Percentiles rank a stretch among this genome's conserved stretches.
Evolutionary conservation across 1,284 basidiomycete species (phyloP).

Genomic region (Rhodotorula glutinis): DNA sequence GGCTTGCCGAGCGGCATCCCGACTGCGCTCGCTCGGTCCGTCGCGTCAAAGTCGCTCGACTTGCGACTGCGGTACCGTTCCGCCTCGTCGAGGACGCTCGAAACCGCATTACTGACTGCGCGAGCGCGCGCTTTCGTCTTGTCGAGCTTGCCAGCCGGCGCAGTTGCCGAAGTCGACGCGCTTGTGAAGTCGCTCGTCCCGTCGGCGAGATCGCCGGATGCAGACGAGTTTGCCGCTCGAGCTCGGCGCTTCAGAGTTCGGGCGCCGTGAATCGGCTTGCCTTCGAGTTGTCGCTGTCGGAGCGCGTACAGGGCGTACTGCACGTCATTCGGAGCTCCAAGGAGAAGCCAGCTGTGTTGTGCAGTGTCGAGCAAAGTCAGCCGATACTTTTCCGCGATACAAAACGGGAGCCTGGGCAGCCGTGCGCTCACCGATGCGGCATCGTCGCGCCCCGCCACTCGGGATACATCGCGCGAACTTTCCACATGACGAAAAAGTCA

Average conservation of each 20-base stretch:
- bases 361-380: neutral
- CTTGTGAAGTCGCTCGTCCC: neutral
- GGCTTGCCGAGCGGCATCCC: neutral
- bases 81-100: neutral
- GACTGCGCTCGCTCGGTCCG: too few species aligned
- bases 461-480: constrained; percentile 18
- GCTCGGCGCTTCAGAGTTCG: constrained; percentile 24
- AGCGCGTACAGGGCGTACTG: constrained; percentile 27
- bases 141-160: neutral
- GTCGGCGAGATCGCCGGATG: neutral
- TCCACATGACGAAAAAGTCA: constrained; percentile 35
- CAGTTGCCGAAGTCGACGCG: too few species aligned
- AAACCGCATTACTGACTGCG: neutral
- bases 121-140: neutral
- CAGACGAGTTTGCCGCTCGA: neutral
- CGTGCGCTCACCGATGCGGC: constrained; percentile 18
- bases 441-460: constrained; percentile 20
- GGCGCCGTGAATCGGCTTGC: constrained; percentile 14
- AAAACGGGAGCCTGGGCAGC: neutral
- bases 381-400: too few species aligned
- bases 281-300: constrained; percentile 10
- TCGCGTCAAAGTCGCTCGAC: neutral
- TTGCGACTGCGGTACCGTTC: neutral
- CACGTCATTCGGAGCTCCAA: constrained; percentile 29
- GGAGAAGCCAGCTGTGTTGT: constrained; percentile 33